Conservation (phyloP, 257 asterid genomes). For the Vinca minor region DNA sequence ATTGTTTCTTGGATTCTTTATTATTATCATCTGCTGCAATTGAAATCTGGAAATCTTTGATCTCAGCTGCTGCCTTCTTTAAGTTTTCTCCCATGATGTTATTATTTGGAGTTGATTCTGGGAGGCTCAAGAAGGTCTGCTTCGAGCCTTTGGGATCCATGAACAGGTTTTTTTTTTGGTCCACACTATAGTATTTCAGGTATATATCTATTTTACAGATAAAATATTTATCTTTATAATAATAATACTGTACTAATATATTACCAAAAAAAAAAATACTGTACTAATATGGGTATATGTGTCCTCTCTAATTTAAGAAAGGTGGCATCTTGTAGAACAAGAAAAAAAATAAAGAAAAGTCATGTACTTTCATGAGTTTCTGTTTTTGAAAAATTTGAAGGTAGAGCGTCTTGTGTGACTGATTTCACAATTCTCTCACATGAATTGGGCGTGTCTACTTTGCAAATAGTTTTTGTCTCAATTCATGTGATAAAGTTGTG, state of each 20-base stretch:
- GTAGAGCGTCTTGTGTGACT: too few species aligned
- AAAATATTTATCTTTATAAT: not conserved
- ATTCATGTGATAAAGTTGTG: too few species aligned
- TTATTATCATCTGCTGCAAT: slow-evolving; percentile 32
- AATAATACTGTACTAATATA: not conserved
- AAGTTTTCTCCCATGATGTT: slow-evolving; percentile 19
- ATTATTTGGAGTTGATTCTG: not conserved
- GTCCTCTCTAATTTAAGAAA: not conserved
- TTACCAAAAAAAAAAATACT: not conserved
- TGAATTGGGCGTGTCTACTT: too few species aligned
- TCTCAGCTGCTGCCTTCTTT: slow-evolving; percentile 26
- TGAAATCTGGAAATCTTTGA: slow-evolving; percentile 36
- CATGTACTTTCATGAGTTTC: not conserved
- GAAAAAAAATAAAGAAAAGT: not conserved
- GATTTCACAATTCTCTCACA: not conserved
- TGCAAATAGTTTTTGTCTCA: not conserved
- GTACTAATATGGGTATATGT: not conserved
- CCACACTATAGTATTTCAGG: not conserved
- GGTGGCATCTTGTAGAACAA: not conserved
- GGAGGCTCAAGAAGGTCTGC: slow-evolving; percentile 22
- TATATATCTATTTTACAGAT: not conserved
- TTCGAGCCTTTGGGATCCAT: slow-evolving; percentile 60
- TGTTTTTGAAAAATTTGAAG: not conserved
- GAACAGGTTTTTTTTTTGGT: too few species aligned
- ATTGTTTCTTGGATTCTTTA: slow-evolving; percentile 27